Evolutionary conservation across 202 grass and related monocot species (phyloP), one percentile per base, ranked within the genome.

Genomic region (Tripidium arundinaceum): DNA sequence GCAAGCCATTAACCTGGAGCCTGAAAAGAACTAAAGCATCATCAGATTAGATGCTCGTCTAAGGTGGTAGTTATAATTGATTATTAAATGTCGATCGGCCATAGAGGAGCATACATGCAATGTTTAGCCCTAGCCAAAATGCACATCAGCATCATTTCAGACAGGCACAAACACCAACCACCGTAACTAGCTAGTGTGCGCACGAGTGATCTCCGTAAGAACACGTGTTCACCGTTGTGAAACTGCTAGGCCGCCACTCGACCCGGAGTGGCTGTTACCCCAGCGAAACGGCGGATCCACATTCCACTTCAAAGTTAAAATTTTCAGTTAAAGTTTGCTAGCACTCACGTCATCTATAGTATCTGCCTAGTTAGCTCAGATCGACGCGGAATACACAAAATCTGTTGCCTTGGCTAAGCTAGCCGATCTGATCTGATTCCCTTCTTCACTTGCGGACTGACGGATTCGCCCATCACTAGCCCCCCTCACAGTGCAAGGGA

Each of bases 231-330:
- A 49, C 55, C 55, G 40, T 71, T 65, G 24, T 19, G 52, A 70
- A 33, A n/a, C 29, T 14, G 16, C 16, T 1, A 2, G 6, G 4
- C 22, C 3, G 46, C 46, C 45, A 5, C 5, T 49, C 46, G 15
- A 49, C 36, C 3, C 1, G 10, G 8, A 70, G 84, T 86, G 72
- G 54, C 78, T 77, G 65, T 55, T 64, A 4, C 52, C 78, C 84
- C 71, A 81, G 7, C 46, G 46, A 49, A 49, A 49, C 46, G 29
- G 2, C 29, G 46, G 15, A 49, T 49, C 15, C 46, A 49, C 46
- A 49, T 49, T n/a, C 47, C 16, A 18, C 15, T 49, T 50, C n/a
- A n/a, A n/a, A n/a, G n/a, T n/a, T n/a, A n/a, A n/a, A n/a, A n/a
- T n/a, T n/a, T n/a, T n/a, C n/a, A n/a, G n/a, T n/a, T n/a, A n/a